A percentile compares a stretch with the other conserved stretches of the same genome.
Evolutionary conservation across 1,139 yeast genomes (phyloP).

Genomic region (Taphrina populina): DNA sequence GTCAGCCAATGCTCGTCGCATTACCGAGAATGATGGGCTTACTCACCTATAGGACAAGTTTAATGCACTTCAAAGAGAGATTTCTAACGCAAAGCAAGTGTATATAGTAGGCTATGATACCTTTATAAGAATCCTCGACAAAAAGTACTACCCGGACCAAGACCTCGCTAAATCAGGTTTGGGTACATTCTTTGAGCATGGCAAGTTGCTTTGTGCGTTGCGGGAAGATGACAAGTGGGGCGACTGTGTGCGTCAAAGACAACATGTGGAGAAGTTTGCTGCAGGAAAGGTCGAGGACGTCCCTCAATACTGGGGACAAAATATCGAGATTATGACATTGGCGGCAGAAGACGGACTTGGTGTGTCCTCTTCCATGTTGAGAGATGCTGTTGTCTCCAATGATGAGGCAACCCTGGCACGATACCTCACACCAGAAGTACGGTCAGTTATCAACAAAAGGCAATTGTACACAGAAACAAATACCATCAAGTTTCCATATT

Average conservation of each 20-base stretch:
- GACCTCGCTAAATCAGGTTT: slow-evolving; percentile 30
- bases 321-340: slow-evolving; percentile 12
- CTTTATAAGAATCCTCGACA: slow-evolving; percentile 28
- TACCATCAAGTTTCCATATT: slow-evolving; percentile 17
- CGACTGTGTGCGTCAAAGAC: slow-evolving; percentile 4
- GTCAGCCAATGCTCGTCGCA: slow-evolving; percentile 1
- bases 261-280: slow-evolving; percentile 6
- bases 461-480: slow-evolving; percentile 1
- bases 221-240: slow-evolving; percentile 33
- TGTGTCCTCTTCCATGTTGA: slow-evolving; percentile 21
- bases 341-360: slow-evolving; percentile 12
- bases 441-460: slow-evolving; percentile 2
- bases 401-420: slow-evolving; percentile 7
- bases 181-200: slow-evolving; percentile 20
- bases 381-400: slow-evolving; percentile 9
- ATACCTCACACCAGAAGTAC: slow-evolving; percentile 21
- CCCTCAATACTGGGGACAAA: slow-evolving; percentile 20
- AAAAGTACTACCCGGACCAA: slow-evolving; percentile 26
- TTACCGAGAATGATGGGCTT: background rate
- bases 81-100: slow-evolving; percentile 17
- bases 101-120: slow-evolving; percentile 30
- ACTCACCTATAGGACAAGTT: slow-evolving; percentile 20
- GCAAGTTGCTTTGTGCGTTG: slow-evolving; percentile 20
- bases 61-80: slow-evolving; percentile 5
- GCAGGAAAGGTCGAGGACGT: slow-evolving; percentile 24